phyloP scores from a whole-genome alignment of 257 asterid species.

The Nicotiana paniculata region DNA sequence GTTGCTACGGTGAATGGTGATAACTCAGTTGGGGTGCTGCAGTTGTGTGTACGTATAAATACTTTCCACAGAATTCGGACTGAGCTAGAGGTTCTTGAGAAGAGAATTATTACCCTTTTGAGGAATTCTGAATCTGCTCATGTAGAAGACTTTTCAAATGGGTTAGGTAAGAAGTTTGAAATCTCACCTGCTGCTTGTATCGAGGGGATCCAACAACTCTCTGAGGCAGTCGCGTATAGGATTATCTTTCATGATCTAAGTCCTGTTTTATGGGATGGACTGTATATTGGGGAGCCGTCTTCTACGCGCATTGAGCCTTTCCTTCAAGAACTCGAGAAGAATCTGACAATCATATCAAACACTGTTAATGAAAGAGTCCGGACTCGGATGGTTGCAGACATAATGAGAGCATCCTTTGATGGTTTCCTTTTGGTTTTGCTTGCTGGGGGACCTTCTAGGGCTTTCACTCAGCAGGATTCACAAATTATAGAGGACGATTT shows the following conservation, averaged over 20 bases:
- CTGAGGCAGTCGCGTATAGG: constrained; percentile 69
- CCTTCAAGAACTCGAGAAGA: constrained; percentile 68
- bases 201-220: constrained; percentile 80
- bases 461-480: constrained; percentile 61
- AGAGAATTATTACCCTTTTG: constrained; percentile 71
- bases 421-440: constrained; percentile 80
- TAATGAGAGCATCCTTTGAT: constrained; percentile 88
- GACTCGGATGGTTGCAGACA: constrained; percentile 67
- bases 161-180: constrained; percentile 66
- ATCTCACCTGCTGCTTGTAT: constrained; percentile 75
- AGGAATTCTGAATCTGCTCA: constrained; percentile 94
- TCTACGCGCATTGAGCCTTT: constrained; percentile 82
- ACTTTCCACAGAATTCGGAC: constrained; percentile 66
- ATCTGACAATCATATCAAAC: constrained; percentile 60
- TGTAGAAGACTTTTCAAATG: constrained; percentile 71
- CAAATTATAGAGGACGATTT: constrained; percentile 80
- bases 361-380: constrained; percentile 71
- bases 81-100: constrained; percentile 79
- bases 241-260: constrained; percentile 70
- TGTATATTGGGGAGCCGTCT: constrained; percentile 76
- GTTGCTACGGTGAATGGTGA: constrained; percentile 68
- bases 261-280: constrained; percentile 60
- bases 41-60: constrained; percentile 79
- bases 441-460: constrained; percentile 87
- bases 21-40: constrained; percentile 56